A percentile compares a stretch with the other conserved stretches of the same genome.
phyloP scores from a whole-genome alignment of 2,329 filamentous ascomycete genomes.

The Canariomyces notabilis region DNA sequence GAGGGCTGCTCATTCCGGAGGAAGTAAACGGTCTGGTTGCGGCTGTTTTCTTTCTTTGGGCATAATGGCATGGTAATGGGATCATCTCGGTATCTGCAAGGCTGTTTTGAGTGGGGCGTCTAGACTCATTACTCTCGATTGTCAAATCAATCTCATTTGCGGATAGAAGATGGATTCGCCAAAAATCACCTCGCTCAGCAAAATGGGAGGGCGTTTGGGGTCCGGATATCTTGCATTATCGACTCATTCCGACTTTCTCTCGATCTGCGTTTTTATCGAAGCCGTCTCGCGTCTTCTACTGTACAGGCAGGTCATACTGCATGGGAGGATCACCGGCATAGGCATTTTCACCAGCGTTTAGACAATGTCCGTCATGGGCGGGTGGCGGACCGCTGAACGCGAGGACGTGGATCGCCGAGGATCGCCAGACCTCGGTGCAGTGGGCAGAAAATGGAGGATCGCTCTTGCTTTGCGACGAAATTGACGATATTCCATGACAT shows the following conservation, averaged over 20 bases:
- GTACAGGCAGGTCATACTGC: slow-evolving; percentile 39
- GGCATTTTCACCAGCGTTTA: slow-evolving; percentile 52
- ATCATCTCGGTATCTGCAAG: slow-evolving; percentile 56
- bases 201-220: slow-evolving; percentile 63
- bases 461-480: slow-evolving; percentile 54
- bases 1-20: slow-evolving; percentile 99
- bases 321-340: slow-evolving; percentile 56
- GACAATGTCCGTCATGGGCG: slow-evolving; percentile 31
- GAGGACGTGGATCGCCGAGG: slow-evolving; percentile 61
- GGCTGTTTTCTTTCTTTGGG: slow-evolving; percentile 42
- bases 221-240: slow-evolving; percentile 78
- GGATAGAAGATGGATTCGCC: slow-evolving; percentile 68
- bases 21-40: slow-evolving; percentile 71
- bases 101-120: slow-evolving; percentile 32
- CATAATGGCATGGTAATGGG: slow-evolving; percentile 46
- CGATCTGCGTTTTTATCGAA: slow-evolving; percentile 36
- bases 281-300: slow-evolving; percentile 39
- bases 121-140: slow-evolving; percentile 34
- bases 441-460: slow-evolving; percentile 39
- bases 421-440: slow-evolving; percentile 55
- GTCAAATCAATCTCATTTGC: slow-evolving; percentile 47
- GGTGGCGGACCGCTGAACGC: slow-evolving; percentile 36
- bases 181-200: slow-evolving; percentile 45
- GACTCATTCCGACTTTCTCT: slow-evolving; percentile 36
- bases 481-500: slow-evolving; percentile 49